phyloP scores from a whole-genome alignment of 306 rosid genomes.

The Malus sylvestris region DNA sequence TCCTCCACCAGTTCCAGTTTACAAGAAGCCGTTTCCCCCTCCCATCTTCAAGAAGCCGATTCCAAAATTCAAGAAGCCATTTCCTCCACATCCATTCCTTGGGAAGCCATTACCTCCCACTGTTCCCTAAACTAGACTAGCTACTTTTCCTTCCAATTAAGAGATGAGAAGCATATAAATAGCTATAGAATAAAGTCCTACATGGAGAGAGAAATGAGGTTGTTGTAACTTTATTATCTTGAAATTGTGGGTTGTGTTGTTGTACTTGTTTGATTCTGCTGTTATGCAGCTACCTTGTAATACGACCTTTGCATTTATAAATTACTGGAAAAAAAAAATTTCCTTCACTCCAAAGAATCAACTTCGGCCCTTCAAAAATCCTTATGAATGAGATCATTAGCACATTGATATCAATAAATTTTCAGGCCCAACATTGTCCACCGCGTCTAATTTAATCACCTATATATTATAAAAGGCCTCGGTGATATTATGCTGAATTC shows the following conservation, averaged over 20 bases:
- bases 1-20: background rate
- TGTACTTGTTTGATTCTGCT: background rate
- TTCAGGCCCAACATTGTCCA: too few relatives aligned
- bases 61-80: conserved; percentile 1
- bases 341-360: too few relatives aligned
- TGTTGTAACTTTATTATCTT: background rate
- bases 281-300: too few relatives aligned
- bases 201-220: background rate
- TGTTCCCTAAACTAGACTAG: background rate
- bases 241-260: background rate
- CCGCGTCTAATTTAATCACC: too few relatives aligned
- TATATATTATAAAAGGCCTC: too few relatives aligned
- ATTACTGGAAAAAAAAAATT: too few relatives aligned
- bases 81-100: background rate
- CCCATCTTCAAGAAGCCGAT: conserved; percentile 1
- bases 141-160: background rate
- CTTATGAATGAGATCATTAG: too few relatives aligned
- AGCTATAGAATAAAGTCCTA: background rate
- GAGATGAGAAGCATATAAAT: background rate
- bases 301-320: too few relatives aligned
- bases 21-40: background rate
- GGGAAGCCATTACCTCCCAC: conserved; percentile 6
- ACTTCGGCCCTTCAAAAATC: too few relatives aligned
- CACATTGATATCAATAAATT: too few relatives aligned
- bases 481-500: too few relatives aligned